Evolutionary conservation across 495 filamentous ascomycete species (phyloP).

Genomic region (Xylaria curta): DNA sequence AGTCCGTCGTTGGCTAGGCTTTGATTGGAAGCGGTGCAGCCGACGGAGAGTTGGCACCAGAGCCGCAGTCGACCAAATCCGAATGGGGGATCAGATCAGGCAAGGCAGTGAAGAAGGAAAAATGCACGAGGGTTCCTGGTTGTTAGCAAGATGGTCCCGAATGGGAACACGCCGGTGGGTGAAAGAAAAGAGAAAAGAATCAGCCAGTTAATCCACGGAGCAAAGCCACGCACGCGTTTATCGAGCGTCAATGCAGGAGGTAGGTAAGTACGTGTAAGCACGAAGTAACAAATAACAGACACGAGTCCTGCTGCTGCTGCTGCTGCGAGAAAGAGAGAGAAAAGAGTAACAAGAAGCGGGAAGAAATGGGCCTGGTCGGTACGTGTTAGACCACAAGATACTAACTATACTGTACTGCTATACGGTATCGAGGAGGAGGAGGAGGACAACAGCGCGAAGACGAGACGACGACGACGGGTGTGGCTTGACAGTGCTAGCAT

Average conservation of each 20-base stretch:
- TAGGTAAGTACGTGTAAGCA: too few species aligned
- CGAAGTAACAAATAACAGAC: background rate
- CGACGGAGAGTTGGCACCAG: conserved; percentile 29
- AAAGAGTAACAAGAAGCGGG: background rate
- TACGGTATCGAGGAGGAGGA: background rate
- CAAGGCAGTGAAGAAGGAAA: background rate
- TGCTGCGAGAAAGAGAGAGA: background rate
- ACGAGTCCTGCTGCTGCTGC: background rate
- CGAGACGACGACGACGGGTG: conserved; percentile 19
- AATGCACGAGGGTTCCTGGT: conserved; percentile 20
- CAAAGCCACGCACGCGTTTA: background rate
- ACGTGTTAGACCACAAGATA: background rate
- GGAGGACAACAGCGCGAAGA: background rate
- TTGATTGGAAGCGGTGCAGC: conserved; percentile 44
- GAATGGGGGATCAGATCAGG: conserved; percentile 15
- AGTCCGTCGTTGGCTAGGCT: conserved; percentile 39
- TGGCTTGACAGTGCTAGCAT: conserved; percentile 34
- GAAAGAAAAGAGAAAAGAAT: background rate
- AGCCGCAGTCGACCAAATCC: conserved; percentile 25
- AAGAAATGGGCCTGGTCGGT: conserved; percentile 7
- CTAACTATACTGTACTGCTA: conserved; percentile 5
- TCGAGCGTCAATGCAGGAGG: background rate
- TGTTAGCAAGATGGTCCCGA: conserved; percentile 21
- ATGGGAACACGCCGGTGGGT: background rate
- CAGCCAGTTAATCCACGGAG: background rate